phyloP scores from a whole-genome alignment of 441 rosid species.

The Aleurites moluccanus region DNA sequence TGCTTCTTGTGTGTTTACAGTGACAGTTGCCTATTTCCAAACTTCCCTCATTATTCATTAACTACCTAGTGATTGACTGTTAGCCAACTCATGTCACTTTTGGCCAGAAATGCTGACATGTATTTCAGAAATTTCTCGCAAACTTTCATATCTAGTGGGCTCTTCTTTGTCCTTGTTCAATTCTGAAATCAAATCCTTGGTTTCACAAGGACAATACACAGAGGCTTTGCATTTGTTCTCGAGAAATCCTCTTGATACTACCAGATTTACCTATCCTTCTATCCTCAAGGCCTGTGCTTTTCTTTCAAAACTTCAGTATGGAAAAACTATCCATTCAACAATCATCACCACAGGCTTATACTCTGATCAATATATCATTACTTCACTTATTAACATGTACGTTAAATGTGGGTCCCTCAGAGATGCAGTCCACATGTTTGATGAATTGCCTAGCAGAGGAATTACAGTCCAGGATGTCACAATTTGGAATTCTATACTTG shows the following conservation, averaged over 20 bases:
- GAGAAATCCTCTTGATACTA: slow-evolving; percentile 30
- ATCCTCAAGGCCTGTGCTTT: slow-evolving; percentile 76
- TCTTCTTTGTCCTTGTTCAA: slow-evolving; percentile 27
- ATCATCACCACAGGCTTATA: slow-evolving; percentile 44
- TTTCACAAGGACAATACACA: slow-evolving; percentile 41
- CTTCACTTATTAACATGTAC: slow-evolving; percentile 64
- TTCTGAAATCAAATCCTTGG: slow-evolving; percentile 38
- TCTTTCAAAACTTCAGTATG: slow-evolving; percentile 49
- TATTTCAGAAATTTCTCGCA: slow-evolving; percentile 37
- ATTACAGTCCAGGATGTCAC: slow-evolving; percentile 42
- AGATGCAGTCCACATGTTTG: slow-evolving; percentile 68
- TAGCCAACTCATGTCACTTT: not conserved
- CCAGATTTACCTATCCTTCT: slow-evolving; percentile 61
- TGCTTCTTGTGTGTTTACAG: no score
- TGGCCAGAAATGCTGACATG: slow-evolving; percentile 31
- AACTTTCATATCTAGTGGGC: slow-evolving; percentile 28
- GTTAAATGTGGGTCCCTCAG: slow-evolving; percentile 54
- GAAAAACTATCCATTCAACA: slow-evolving; percentile 58
- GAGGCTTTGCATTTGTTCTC: slow-evolving; percentile 56
- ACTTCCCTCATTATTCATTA: not conserved
- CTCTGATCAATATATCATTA: slow-evolving; percentile 48
- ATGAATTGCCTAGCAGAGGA: slow-evolving; percentile 38
- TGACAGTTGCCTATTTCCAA: no score
- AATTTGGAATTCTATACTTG: no score
- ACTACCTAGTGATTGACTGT: not conserved